phyloP scores from a whole-genome alignment of 108 stramenopile species.

The Cylindrotheca closterium region DNA sequence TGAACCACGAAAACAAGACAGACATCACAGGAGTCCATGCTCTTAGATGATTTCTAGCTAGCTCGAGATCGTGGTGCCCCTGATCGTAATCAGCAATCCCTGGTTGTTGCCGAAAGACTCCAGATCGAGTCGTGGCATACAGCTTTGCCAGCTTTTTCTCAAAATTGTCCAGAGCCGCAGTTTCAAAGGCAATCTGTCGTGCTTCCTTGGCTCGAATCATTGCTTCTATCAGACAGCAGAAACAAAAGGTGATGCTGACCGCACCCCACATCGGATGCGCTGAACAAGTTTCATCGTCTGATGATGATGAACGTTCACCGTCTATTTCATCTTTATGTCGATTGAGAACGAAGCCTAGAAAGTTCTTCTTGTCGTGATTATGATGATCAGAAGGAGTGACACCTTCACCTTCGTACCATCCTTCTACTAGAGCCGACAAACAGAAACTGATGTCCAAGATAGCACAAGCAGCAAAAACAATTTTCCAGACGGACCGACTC shows the following conservation, averaged over 20 bases:
- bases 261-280: conserved; percentile 11
- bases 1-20: conserved; percentile 45
- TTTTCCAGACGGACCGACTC: conserved; percentile 12
- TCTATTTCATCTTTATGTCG: background rate
- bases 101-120: conserved; percentile 22
- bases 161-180: conserved; percentile 48
- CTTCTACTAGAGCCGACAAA: background rate
- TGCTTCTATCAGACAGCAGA: conserved; percentile 46
- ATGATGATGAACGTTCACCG: background rate
- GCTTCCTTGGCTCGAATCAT: conserved; percentile 44
- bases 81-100: background rate
- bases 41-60: conserved; percentile 33
- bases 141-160: conserved; percentile 46
- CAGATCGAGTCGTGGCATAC: conserved; percentile 12
- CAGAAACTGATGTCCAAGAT: conserved; percentile 7
- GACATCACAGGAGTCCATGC: conserved; percentile 50
- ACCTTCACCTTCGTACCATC: background rate
- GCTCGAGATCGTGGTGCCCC: conserved; percentile 19
- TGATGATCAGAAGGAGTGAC: background rate
- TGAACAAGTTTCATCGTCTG: conserved; percentile 6
- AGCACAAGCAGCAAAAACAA: conserved; percentile 19
- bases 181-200: conserved; percentile 46
- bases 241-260: conserved; percentile 41
- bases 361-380: background rate
- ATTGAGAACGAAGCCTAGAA: background rate